These are phyloP conservation scores for Inonotus obliquus DNA, from an alignment of 1,284 basidiomycete genomes.

Conservation along the genomic window DNA sequence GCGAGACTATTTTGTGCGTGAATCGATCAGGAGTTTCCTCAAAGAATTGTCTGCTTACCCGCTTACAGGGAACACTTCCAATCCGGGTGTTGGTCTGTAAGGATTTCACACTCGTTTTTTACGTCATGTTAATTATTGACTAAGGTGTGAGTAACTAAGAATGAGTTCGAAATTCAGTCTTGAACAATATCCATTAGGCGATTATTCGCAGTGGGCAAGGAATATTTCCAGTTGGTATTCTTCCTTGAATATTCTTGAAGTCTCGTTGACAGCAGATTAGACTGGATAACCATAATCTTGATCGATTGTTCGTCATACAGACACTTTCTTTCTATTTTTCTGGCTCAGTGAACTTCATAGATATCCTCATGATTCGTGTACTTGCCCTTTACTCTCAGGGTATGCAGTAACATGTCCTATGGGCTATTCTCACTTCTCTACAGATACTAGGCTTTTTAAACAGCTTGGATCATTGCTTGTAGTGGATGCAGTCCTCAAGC, in stretches of 20 bases:
- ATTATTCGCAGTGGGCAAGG: neutral
- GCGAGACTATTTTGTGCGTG: neutral
- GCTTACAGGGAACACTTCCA: neutral
- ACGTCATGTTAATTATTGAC: neutral
- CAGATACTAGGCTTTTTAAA: neutral
- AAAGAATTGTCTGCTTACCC: neutral
- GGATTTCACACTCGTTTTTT: neutral
- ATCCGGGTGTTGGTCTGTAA: neutral
- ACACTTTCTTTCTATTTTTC: neutral
- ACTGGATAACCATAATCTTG: neutral
- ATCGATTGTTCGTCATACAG: neutral
- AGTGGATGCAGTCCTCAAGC: neutral
- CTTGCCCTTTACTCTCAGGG: neutral
- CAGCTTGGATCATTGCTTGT: neutral
- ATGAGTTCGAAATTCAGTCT: neutral
- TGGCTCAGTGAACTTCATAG: neutral
- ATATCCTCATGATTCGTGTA: slow-evolving; percentile 1
- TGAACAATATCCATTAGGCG: neutral
- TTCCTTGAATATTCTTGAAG: neutral
- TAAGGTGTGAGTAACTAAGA: neutral
- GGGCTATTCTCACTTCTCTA: neutral
- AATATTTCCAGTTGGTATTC: neutral
- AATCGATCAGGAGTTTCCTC: too few species aligned
- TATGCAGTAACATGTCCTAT: neutral
- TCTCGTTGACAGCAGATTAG: neutral